Evolutionary conservation across 129 eudicot species (phyloP), one percentile per base, ranked within the genome.

Genomic region (Smallanthus sonchifolius): DNA sequence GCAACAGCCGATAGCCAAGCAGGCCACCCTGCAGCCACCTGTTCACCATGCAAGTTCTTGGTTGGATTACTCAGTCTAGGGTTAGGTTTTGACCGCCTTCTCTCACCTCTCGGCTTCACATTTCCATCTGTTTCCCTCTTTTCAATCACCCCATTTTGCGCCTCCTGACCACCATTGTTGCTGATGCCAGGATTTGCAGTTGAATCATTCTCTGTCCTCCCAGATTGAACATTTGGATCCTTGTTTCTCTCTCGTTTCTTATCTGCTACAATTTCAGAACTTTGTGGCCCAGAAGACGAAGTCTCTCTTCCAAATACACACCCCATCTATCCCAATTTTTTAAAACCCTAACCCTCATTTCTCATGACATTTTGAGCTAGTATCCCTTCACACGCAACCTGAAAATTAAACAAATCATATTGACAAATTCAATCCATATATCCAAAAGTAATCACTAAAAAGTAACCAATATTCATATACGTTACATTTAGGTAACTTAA

Each of bases 1-100:
- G 90, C 95, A 70, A 86, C 92, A 30, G 90, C 91, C 5, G 97
- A 81, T 0, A 93, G 83, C 98, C 98, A 93, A 8, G 95, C 78
- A 3, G 98, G 98, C 98, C 98, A 92, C 9, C 96, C 98, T 32
- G 98, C 98, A 48, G 98, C 90, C 52, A 87, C 96, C 79, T 87
- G 96, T 80, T 93, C 98, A 45, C 93, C 98, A 56, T 81, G 87
- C 37, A 75, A 61, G 70, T 83, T 77, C 79, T 81, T 90, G n/a
- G 80, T 78, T 4, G 80, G 83, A 81, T 82, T 90, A 77, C 92
- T 82, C 65, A 81, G 65, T 79, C 92, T 85, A n/a, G 96, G 90
- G 39, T 87, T 81, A 0, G 87, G 76, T 70, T 79, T 87, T 4
- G 75, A 76, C 16, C 85, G 77, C 78, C 79, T 83, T 72, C 83